Conservation (phyloP, 148 eudicot genomes). For the Vaccinium macrocarpon region DNA sequence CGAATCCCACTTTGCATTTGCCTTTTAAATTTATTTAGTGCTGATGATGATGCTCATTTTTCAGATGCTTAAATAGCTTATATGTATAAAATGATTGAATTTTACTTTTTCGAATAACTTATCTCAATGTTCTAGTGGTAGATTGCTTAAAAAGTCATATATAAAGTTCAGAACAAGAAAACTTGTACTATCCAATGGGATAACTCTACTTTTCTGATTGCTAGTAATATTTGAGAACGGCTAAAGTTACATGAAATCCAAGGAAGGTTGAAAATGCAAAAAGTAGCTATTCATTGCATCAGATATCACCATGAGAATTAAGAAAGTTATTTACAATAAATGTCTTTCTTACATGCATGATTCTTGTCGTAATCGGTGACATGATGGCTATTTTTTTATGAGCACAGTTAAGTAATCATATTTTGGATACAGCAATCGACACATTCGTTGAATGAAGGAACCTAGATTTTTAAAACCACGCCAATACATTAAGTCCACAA, state of each 20-base stretch:
- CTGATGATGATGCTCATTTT: background rate
- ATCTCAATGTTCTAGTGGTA: background rate
- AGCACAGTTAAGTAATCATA: background rate
- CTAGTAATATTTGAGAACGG: background rate
- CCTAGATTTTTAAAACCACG: background rate
- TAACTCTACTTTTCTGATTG: background rate
- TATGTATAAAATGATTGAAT: background rate
- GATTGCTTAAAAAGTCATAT: background rate
- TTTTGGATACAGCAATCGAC: background rate
- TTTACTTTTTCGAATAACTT: background rate
- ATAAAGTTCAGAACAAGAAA: background rate
- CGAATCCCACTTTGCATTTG: constrained; percentile 4
- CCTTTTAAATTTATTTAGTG: background rate
- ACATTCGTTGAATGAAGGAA: background rate
- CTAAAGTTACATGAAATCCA: background rate
- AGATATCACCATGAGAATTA: constrained; percentile 8
- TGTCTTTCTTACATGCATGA: no score
- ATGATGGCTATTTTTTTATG: background rate
- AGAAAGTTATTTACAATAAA: background rate
- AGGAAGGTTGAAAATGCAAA: background rate
- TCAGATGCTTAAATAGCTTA: background rate
- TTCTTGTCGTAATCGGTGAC: background rate
- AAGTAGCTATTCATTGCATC: background rate
- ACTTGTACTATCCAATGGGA: background rate
- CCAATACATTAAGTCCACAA: background rate